phyloP scores from a whole-genome alignment of 495 filamentous ascomycete genomes.

The Neurospora terricola region DNA sequence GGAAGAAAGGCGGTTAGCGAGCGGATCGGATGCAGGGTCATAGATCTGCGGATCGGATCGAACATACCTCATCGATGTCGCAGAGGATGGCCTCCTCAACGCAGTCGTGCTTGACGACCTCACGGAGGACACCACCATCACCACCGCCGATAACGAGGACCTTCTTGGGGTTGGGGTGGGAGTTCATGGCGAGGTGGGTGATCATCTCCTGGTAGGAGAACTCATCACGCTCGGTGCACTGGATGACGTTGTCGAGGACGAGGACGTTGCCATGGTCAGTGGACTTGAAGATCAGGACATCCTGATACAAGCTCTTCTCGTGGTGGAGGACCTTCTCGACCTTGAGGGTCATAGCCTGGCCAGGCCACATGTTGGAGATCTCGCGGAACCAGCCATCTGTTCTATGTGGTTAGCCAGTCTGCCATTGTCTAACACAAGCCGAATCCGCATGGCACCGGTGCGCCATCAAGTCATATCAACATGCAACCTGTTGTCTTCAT shows the following conservation, averaged over 20 bases:
- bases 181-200: conserved; percentile 96
- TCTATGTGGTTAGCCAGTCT: background rate
- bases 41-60: background rate
- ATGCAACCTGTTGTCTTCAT: background rate
- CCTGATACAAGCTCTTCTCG: conserved; percentile 98
- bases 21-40: background rate
- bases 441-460: background rate
- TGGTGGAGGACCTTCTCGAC: conserved; percentile 97
- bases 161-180: conserved; percentile 94
- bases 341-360: conserved; percentile 96
- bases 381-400: conserved; percentile 99
- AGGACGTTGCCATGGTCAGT: conserved; percentile 93
- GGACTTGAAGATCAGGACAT: conserved; percentile 95
- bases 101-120: conserved; percentile 95
- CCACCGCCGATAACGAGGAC: conserved; percentile 97
- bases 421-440: background rate
- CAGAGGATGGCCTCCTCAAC: conserved; percentile 90
- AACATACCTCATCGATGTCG: conserved; percentile 88
- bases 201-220: conserved; percentile 99
- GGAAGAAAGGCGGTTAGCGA: conserved; percentile 5
- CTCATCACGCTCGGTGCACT: conserved; percentile 96
- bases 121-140: conserved; percentile 92
- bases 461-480: background rate
- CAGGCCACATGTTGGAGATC: conserved; percentile 95
- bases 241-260: conserved; percentile 98